Evolutionary conservation across 768 basidiomycete species (phyloP).

Genomic region (Melanogaster broomeanus): DNA sequence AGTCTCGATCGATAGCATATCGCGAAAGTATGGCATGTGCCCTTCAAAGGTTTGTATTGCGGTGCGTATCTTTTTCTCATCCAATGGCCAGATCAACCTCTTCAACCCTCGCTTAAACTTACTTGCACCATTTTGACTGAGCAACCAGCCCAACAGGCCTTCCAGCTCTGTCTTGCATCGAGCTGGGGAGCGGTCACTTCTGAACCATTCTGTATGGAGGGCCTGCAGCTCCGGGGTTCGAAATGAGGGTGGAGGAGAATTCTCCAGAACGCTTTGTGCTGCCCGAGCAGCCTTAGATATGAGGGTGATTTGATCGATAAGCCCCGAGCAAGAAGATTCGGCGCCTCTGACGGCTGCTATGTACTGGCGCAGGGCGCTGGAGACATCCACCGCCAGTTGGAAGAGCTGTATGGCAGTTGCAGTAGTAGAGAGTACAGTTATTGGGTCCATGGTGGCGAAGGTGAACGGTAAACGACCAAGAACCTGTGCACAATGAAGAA

Average conservation of each 20-base stretch:
- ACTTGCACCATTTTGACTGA: neutral
- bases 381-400: too few species aligned
- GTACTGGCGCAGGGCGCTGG: too few species aligned
- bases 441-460: neutral
- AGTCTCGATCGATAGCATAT: neutral
- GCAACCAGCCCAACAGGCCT: neutral
- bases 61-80: neutral
- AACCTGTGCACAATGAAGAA: too few species aligned
- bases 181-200: neutral
- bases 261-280: neutral
- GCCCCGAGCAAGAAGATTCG: too few species aligned
- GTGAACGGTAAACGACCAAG: too few species aligned
- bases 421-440: too few species aligned
- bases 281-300: neutral
- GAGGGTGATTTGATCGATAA: too few species aligned
- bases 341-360: too few species aligned
- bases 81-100: neutral
- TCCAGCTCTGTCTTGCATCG: neutral
- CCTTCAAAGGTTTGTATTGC: neutral
- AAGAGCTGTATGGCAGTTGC: too few species aligned
- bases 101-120: too few species aligned
- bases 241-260: neutral
- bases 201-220: neutral
- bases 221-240: neutral
- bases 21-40: neutral